Evolutionary conservation across 805 yeast species (phyloP).

Genomic region (Kodamaea jinghongensis): DNA sequence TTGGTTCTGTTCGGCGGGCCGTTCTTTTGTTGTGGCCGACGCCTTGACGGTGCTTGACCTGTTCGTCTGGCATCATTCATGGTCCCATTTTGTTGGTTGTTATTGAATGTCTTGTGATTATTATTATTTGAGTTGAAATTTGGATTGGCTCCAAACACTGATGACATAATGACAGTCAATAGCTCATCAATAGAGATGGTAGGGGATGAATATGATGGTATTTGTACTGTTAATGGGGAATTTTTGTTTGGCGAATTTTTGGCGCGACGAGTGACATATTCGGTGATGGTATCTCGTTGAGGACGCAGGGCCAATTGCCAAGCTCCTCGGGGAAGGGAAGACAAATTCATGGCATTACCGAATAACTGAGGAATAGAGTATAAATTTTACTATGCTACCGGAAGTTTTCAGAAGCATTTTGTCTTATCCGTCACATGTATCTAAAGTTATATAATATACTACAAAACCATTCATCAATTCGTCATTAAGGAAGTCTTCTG

Average conservation of each 20-base stretch:
- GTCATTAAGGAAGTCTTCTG: constrained; percentile 25
- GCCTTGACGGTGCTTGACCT: constrained; percentile 8
- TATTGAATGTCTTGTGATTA: constrained; percentile 6
- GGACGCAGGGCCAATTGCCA: no score
- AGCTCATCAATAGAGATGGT: background rate
- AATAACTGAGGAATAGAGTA: no score
- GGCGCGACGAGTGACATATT: no score
- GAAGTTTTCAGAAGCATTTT: no score
- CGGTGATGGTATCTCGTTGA: no score
- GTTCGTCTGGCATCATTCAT: constrained; percentile 9
- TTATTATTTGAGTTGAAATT: constrained; percentile 8
- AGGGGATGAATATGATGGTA: no score
- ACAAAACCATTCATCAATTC: constrained; percentile 43
- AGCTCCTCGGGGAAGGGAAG: no score
- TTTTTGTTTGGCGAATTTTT: no score
- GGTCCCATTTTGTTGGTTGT: constrained; percentile 1
- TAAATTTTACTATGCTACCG: no score
- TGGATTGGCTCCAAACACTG: constrained; percentile 12
- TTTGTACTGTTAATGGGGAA: no score
- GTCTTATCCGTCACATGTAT: no score
- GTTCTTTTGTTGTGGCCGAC: background rate
- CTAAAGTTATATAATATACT: constrained; percentile 32
- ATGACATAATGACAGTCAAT: constrained; percentile 7
- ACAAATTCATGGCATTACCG: no score
- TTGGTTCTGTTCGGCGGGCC: constrained; percentile 2